Conservation (phyloP, 73 alveolate species). For the Paraurostyla sp. region DNA sequence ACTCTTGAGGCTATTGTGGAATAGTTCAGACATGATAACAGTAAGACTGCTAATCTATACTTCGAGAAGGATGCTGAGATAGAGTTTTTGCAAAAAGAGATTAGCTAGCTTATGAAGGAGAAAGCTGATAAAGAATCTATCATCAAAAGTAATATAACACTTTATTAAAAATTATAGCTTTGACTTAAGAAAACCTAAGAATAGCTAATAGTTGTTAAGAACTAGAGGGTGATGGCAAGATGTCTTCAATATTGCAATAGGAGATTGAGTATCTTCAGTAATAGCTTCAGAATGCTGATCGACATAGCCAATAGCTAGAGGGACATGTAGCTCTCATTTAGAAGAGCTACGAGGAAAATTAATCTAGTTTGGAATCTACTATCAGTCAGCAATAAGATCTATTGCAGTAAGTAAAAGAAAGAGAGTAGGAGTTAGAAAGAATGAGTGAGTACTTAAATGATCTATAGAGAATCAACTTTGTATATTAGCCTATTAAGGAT, state of each 20-base stretch:
- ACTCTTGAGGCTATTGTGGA: slow-evolving; percentile 13
- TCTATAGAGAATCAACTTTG: slow-evolving; percentile 50
- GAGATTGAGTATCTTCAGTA: slow-evolving; percentile 35
- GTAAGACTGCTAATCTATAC: not conserved
- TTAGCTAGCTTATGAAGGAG: slow-evolving; percentile 41
- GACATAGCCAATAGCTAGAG: not conserved
- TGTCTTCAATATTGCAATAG: not conserved
- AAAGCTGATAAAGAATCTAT: slow-evolving; percentile 50
- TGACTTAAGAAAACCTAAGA: slow-evolving; percentile 50
- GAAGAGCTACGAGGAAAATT: slow-evolving; percentile 33
- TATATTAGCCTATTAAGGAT: slow-evolving; percentile 72
- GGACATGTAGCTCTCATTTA: slow-evolving; percentile 3
- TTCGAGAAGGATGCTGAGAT: slow-evolving; percentile 50
- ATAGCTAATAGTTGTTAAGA: slow-evolving; percentile 20
- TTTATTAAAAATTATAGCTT: not conserved
- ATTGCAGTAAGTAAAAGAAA: slow-evolving; percentile 32
- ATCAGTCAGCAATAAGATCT: slow-evolving; percentile 37
- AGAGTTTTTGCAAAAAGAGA: slow-evolving; percentile 35
- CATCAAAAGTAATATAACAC: slow-evolving; percentile 14
- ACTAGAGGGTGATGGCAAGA: slow-evolving; percentile 32
- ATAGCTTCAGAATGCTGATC: not conserved
- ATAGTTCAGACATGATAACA: not conserved
- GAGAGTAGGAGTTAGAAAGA: slow-evolving; percentile 59
- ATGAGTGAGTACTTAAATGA: slow-evolving; percentile 51
- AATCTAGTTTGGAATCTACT: not conserved